A percentile compares a stretch with the other conserved stretches of the same genome.
Conservation (phyloP, 2,329 filamentous ascomycete species). For the Ophiostoma sp. region DNA sequence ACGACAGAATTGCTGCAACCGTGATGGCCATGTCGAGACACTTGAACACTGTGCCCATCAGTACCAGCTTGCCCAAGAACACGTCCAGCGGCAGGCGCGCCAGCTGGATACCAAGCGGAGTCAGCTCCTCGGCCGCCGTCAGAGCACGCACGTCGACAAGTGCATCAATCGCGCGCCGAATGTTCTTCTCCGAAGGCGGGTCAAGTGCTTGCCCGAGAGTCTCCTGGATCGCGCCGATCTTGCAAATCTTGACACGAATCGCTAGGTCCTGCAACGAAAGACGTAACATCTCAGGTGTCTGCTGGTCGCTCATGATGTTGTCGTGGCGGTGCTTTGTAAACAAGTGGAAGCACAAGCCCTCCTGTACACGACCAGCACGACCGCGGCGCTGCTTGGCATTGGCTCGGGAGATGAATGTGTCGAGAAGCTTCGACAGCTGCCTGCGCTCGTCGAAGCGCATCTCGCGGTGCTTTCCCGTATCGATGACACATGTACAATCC, state of each 20-base stretch:
- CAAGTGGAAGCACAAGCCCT: conserved; percentile 91
- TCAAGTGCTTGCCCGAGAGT: conserved; percentile 85
- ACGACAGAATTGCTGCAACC: conserved; percentile 85
- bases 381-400: conserved; percentile 94
- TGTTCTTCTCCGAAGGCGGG: conserved; percentile 84
- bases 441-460: conserved; percentile 94
- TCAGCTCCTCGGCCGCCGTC: conserved; percentile 74
- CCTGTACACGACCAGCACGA: conserved; percentile 89
- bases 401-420: conserved; percentile 90
- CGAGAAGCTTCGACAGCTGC: conserved; percentile 83
- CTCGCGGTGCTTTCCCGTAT: conserved; percentile 93
- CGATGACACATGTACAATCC: conserved; percentile 93
- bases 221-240: conserved; percentile 86
- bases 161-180: conserved; percentile 85
- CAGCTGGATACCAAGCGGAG: conserved; percentile 77
- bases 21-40: conserved; percentile 90
- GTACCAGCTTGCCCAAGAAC: conserved; percentile 86
- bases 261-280: conserved; percentile 91
- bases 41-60: conserved; percentile 79
- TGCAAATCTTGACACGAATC: conserved; percentile 95
- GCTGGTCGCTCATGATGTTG: conserved; percentile 77
- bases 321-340: conserved; percentile 90
- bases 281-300: conserved; percentile 93
- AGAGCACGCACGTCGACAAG: conserved; percentile 89
- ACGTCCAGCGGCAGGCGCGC: conserved; percentile 88